Evolutionary conservation across 148 eudicot species (phyloP), one percentile per base, ranked within the genome.

Genomic region (Suaeda aralocaspica): DNA sequence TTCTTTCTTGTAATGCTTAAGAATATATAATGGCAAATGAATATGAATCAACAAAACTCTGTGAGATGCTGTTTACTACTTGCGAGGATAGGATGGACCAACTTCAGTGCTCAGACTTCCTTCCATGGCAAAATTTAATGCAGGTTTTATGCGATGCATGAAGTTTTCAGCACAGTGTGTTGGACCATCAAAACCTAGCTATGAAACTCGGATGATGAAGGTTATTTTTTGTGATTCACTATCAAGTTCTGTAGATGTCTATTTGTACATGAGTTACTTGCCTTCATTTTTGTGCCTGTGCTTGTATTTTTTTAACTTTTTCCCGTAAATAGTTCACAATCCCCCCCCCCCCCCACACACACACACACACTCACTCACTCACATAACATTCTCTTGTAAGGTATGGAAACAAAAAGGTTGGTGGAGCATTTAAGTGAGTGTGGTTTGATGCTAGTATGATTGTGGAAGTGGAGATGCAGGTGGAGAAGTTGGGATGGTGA

Each of bases 71-170:
- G 33, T 94, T 83, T 73, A 89, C 88, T 21, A 78, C 72, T 36
- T 94, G 99, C 26, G 99, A 94, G 80, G 99, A 94, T 76, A 85
- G 78, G 77, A 94, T 94, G 99, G 99, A 94, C 67, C 92, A 87
- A 66, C 97, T 94, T 78, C 99, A 94, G 84, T 83, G 62, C 96
- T 94, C 77, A 84, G 92, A 65, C 91, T 91, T 71, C 99, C 97
- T 51, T 91, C 97, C 22, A 91, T 91, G 99, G 97, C 97, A 19
- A 94, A 94, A 79, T 94, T 91, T 36, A 87, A 91, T 73, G 97
- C 93, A 4, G 99, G 99, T 13, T 91, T 89, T 73, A 87, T 86
- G 56, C 87, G 77, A 13, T 94, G 99, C 88, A 94, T 76, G 83
- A 72, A 94, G 90, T 81, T 94, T 94, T 77, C 89, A 84, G 64